phyloP scores from a whole-genome alignment of 106 monocot genomes.

The Alisma plantagoaquatica region DNA sequence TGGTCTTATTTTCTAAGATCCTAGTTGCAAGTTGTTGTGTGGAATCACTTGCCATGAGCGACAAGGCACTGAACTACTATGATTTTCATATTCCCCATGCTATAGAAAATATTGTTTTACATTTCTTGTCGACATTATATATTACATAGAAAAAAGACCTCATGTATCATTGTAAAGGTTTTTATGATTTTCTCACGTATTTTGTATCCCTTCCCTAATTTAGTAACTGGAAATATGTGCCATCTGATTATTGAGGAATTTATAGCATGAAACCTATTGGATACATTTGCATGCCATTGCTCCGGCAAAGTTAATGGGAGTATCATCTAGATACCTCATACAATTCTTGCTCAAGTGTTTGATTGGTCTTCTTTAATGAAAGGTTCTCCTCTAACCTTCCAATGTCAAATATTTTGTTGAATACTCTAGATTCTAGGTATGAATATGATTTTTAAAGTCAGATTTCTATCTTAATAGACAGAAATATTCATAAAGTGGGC shows the following conservation, averaged over 20 bases:
- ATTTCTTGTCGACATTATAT: too few species aligned
- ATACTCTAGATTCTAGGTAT: conserved; percentile 86
- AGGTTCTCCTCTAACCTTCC: conserved; percentile 57
- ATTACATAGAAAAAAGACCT: too few species aligned
- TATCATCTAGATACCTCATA: conserved; percentile 55
- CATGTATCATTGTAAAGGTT: too few species aligned
- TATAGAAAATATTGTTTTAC: not conserved
- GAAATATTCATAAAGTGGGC: not conserved
- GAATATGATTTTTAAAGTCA: not conserved
- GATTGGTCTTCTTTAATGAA: conserved; percentile 80
- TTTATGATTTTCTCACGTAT: not conserved
- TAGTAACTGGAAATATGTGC: conserved; percentile 87
- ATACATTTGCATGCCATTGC: conserved; percentile 86
- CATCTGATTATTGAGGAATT: conserved; percentile 98
- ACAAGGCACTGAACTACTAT: conserved; percentile 56
- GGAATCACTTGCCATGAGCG: conserved; percentile 46
- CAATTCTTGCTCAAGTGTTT: conserved; percentile 43
- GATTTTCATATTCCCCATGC: too few species aligned
- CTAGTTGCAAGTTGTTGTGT: conserved; percentile 44
- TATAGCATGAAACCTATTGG: conserved; percentile 80
- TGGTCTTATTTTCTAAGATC: conserved; percentile 62
- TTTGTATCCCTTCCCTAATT: too few species aligned
- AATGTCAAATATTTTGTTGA: conserved; percentile 50
- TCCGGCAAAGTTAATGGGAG: conserved; percentile 63
- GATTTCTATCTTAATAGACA: too few species aligned